phyloP scores from a whole-genome alignment of 2,329 filamentous ascomycete genomes.

The Venturia effusa region DNA sequence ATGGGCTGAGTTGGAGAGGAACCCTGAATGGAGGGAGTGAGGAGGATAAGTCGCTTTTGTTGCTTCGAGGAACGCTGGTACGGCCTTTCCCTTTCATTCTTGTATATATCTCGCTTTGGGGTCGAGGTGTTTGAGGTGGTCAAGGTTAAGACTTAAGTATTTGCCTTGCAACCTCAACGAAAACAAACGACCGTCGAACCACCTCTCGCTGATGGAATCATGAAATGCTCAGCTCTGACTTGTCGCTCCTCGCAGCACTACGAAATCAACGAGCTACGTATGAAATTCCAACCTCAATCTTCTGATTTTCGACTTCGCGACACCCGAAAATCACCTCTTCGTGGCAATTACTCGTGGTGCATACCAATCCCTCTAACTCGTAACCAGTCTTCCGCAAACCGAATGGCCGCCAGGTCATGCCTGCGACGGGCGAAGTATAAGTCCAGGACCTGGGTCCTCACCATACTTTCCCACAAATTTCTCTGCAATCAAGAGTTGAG shows the following conservation, averaged over 20 bases:
- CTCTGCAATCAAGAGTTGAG: background rate
- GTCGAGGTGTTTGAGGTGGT: background rate
- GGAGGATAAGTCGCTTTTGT: background rate
- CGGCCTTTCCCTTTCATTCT: background rate
- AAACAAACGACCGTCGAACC: too few relatives aligned
- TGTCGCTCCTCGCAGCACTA: too few relatives aligned
- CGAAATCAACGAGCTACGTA: too few relatives aligned
- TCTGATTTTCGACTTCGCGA: too few relatives aligned
- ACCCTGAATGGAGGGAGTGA: background rate
- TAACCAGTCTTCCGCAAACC: background rate
- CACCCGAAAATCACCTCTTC: too few relatives aligned
- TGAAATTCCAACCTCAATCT: too few relatives aligned
- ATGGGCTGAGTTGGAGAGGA: background rate
- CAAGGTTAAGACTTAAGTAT: too few relatives aligned
- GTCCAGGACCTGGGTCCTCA: background rate
- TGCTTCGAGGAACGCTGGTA: background rate
- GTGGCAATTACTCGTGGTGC: background rate
- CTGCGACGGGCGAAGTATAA: background rate
- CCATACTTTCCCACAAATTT: background rate
- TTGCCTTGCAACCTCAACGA: too few relatives aligned
- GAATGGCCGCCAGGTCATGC: background rate
- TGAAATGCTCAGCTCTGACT: too few relatives aligned
- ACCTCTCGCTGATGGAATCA: too few relatives aligned
- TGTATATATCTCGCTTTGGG: slow-evolving; percentile 1
- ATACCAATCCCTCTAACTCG: too few relatives aligned